Evolutionary conservation across 2,329 filamentous ascomycete genomes (phyloP), one percentile per base, ranked within the genome.

Genomic region (Neopestalotiopsis clavispora): DNA sequence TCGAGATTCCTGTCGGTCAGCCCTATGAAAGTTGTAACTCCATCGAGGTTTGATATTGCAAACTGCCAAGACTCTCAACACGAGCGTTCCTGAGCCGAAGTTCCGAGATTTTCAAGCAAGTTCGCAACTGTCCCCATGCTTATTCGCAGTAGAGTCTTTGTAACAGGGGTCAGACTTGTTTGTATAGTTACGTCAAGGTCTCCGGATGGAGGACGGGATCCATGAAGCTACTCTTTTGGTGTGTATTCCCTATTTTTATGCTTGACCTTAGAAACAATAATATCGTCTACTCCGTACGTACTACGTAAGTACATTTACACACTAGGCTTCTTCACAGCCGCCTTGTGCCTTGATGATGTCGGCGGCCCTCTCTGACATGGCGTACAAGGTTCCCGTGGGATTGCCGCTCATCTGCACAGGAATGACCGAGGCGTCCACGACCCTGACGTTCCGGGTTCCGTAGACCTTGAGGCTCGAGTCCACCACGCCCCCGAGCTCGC

Each of bases 321-420:
- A 13, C n/a, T 14, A 40, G 34, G n/a, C 59, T 23, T 34, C 59
- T n/a, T 49, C 42, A n/a, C n/a, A 13, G 9, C 45, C n/a, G 45
- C n/a, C 45, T 3, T 2, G 13, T 20, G 45, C 32, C 68, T 74
- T 74, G 69, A 76, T 76, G 9, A 75, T 61, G 7, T 76, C 68
- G 65, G 79, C 66, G 0, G 73, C 72, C 72, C 82, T 85, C 75
- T 87, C 85, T n/a, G 78, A 84, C 67, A 85, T 74, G 77, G 84
- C 84, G 71, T 87, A 87, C 4, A 86, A 81, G 2, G 81, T 81
- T 69, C 83, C 83, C 69, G 85, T 82, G 40, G 85, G 83, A 7
- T 84, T 78, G 2, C 70, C 82, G 83, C 74, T 84, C 79, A 63
- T 82, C 80, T 76, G 84, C 82, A 84, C 78, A 2, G 84, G 84